Percentiles rank a stretch among this genome's conserved stretches.
Conservation (phyloP, 305 asterid species). For the Rubia peregrina region DNA sequence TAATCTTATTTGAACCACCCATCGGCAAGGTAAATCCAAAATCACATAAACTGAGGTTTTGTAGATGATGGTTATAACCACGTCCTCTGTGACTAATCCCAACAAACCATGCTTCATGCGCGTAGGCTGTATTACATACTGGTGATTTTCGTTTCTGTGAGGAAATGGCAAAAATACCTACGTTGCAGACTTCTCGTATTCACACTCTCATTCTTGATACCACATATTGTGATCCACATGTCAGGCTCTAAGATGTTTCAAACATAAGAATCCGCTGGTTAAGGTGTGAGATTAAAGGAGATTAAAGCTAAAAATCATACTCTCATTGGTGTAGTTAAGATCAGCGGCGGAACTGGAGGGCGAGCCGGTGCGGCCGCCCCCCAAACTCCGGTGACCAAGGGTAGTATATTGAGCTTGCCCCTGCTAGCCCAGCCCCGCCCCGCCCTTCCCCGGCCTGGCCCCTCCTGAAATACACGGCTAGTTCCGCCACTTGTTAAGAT, state of each 20-base stretch:
- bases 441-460: too few species aligned
- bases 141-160: constrained; percentile 87
- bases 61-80: not conserved
- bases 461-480: too few species aligned
- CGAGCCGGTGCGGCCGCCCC: too few species aligned
- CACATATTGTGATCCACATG: constrained; percentile 91
- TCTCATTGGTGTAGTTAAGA: not conserved
- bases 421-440: too few species aligned
- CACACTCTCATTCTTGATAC: constrained; percentile 91
- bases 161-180: constrained; percentile 49
- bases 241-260: constrained; percentile 15
- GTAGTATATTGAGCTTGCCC: too few species aligned
- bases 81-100: constrained; percentile 12
- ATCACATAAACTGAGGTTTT: constrained; percentile 2
- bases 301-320: not conserved
- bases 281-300: not conserved
- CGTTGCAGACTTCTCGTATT: constrained; percentile 46
- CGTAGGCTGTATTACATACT: constrained; percentile 83
- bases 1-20: constrained; percentile 83
- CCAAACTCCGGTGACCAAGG: too few species aligned
- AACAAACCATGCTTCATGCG: constrained; percentile 11
- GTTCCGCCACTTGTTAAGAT: too few species aligned
- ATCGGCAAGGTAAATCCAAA: constrained; percentile 61
- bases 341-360: too few species aligned
- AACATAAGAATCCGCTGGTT: not conserved